phyloP scores from a whole-genome alignment of 306 rosid species.

The Acacia melanoxylon region DNA sequence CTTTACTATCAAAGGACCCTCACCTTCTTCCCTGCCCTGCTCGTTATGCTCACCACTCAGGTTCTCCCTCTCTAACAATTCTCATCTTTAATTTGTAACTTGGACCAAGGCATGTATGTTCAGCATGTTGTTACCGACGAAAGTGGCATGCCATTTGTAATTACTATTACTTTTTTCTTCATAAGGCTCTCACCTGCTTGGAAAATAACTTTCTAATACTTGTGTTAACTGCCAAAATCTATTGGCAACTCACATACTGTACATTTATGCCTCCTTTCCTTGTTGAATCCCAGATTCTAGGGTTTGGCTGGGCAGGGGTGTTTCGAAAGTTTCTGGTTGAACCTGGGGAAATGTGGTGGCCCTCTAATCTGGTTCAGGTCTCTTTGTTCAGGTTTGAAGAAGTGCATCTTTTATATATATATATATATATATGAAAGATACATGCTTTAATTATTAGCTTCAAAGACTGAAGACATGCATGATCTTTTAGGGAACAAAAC shows the following conservation, averaged over 20 bases:
- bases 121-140: background rate
- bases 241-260: background rate
- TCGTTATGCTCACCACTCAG: constrained; percentile 90
- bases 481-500: background rate
- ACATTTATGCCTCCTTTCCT: background rate
- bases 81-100: background rate
- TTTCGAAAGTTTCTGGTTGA: constrained; percentile 56
- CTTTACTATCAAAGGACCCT: constrained; percentile 61
- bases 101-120: background rate
- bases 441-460: background rate
- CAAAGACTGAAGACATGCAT: background rate
- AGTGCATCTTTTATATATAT: background rate
- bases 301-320: constrained; percentile 65
- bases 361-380: constrained; percentile 62
- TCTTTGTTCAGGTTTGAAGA: constrained; percentile 57
- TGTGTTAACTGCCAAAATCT: background rate
- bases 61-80: constrained; percentile 21
- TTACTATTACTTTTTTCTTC: no score
- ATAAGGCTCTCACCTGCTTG: background rate
- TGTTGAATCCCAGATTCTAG: constrained; percentile 41
- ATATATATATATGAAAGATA: background rate
- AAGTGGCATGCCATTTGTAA: background rate
- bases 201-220: background rate
- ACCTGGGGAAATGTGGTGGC: constrained; percentile 80
- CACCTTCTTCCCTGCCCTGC: constrained; percentile 59